Base-by-base conservation (phyloP, 345 rosid genomes). In the Brassica cretica region DNA sequence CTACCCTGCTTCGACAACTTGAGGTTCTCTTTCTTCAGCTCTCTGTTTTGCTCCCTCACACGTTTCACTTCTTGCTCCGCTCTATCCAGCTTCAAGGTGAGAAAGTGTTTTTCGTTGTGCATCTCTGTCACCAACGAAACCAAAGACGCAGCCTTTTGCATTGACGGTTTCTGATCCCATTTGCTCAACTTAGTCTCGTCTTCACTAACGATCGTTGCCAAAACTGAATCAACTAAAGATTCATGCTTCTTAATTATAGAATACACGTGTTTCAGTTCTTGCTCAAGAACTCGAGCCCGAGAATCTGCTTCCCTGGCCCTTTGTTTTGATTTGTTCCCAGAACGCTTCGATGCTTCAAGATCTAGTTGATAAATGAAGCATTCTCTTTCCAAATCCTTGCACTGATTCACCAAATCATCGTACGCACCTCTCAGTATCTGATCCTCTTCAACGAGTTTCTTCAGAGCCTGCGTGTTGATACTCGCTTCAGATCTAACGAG, bases 321-420 rank as follows among this genome's bases (percentile, higher is more conserved):
- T 77, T 85, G 89, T 41, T 89, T 90, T 0, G 91, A 88, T 84
- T 93, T 97, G 68, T 93, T 90, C 18, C 93, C 91, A 68, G 89
- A 93, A 55, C 90, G 96, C 96, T 90, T 91, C 80, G 89, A 74
- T 8, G 89, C 89, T 68, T 93, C 94, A 66, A 94, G 82, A 49
- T 93, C 94, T 56, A 78, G 81, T 29, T 89, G 91, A 25, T 88
- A 93, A 25, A 91, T 86, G 5, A 88, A 80, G 61, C 94, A 87
- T 81, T 90, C 93, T 25, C 39, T 84, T 79, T 90, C 90, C 91
- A 85, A 84, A 58, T 83, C 89, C 21, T 82, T 83, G 68, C 98
- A 90, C 84, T 91, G 88, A 29, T 63, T 82, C 85, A 84, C 83
- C 84, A 93, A 77, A 72, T 78, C 84, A 16, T 83, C 83, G 58